Percentiles rank a stretch among this genome's conserved stretches.
These are phyloP conservation scores for Glutinoglossum americanum DNA, from an alignment of 495 filamentous ascomycete species.

Conservation along the genomic window DNA sequence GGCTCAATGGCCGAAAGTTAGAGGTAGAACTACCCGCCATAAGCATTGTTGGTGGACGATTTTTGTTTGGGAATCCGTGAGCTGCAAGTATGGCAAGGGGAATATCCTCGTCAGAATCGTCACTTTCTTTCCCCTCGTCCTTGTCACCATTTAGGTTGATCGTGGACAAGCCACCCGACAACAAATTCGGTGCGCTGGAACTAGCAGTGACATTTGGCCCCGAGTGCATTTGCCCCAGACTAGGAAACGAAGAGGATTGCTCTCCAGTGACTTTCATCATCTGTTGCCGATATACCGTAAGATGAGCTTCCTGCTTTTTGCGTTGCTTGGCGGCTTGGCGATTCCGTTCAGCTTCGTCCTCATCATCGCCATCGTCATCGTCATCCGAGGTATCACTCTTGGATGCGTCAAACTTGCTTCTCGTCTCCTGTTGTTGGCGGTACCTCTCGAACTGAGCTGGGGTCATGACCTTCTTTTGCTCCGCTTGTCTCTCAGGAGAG, in stretches of 20 bases:
- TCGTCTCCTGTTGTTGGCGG: constrained; percentile 51
- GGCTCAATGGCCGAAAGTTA: constrained; percentile 28
- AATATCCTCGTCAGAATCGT: constrained; percentile 69
- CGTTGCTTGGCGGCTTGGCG: constrained; percentile 53
- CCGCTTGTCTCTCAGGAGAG: not conserved
- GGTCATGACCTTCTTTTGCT: constrained; percentile 61
- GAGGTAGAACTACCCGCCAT: constrained; percentile 42
- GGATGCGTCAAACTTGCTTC: constrained; percentile 18
- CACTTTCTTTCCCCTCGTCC: constrained; percentile 8
- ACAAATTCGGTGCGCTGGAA: not conserved
- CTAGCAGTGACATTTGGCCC: not conserved
- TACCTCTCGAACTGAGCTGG: constrained; percentile 73
- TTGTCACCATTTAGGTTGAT: not conserved
- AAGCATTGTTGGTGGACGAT: constrained; percentile 53
- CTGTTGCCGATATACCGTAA: constrained; percentile 77
- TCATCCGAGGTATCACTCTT: constrained; percentile 27
- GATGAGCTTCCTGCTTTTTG: constrained; percentile 74
- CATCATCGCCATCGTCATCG: constrained; percentile 47
- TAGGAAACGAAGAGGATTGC: constrained; percentile 10
- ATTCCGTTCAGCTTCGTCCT: constrained; percentile 60
- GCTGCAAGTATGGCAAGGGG: constrained; percentile 75
- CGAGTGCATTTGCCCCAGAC: not conserved
- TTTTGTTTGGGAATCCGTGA: constrained; percentile 79
- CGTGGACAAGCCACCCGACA: not conserved
- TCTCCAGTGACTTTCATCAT: constrained; percentile 95